These are phyloP conservation scores for Wallacemonas sp. DNA, from an alignment of 208 protist species.

Conservation along the genomic window DNA sequence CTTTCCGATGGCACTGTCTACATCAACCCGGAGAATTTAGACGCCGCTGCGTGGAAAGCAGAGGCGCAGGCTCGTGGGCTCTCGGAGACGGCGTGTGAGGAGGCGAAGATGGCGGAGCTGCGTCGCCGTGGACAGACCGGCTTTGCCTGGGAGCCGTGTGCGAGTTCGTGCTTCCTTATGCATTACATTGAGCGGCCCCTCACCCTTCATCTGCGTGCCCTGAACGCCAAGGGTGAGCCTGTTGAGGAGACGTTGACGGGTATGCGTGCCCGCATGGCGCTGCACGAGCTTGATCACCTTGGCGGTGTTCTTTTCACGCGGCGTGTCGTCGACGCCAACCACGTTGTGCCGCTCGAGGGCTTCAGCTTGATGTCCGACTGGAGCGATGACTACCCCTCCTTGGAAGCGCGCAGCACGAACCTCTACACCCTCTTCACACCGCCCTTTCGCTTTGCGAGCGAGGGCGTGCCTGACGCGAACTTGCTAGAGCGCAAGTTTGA, in stretches of 20 bases:
- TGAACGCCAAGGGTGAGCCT: constrained; percentile 40
- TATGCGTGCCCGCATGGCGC: constrained; percentile 81
- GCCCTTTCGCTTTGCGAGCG: constrained; percentile 67
- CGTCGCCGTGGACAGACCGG: constrained; percentile 52
- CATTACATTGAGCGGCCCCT: constrained; percentile 90
- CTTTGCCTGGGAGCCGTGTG: constrained; percentile 91
- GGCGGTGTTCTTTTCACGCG: constrained; percentile 83
- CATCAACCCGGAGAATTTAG: constrained; percentile 85
- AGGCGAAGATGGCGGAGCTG: constrained; percentile 47
- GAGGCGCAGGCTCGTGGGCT: constrained; percentile 23
- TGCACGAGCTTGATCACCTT: constrained; percentile 88
- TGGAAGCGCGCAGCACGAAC: constrained; percentile 90
- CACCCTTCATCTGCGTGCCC: constrained; percentile 53
- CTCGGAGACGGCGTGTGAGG: constrained; percentile 43
- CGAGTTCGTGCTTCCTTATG: constrained; percentile 86
- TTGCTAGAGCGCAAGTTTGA: constrained; percentile 90
- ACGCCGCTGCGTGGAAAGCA: constrained; percentile 43
- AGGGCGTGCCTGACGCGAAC: constrained; percentile 66
- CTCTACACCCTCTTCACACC: constrained; percentile 88
- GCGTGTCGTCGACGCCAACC: constrained; percentile 80
- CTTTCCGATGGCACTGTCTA: constrained; percentile 84
- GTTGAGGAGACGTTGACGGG: constrained; percentile 50
- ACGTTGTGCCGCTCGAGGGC: constrained; percentile 86
- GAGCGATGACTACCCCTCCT: constrained; percentile 88
- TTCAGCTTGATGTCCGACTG: constrained; percentile 89